Base-by-base conservation (phyloP, 2,329 filamentous ascomycete species). In the Xylaria polymorpha region DNA sequence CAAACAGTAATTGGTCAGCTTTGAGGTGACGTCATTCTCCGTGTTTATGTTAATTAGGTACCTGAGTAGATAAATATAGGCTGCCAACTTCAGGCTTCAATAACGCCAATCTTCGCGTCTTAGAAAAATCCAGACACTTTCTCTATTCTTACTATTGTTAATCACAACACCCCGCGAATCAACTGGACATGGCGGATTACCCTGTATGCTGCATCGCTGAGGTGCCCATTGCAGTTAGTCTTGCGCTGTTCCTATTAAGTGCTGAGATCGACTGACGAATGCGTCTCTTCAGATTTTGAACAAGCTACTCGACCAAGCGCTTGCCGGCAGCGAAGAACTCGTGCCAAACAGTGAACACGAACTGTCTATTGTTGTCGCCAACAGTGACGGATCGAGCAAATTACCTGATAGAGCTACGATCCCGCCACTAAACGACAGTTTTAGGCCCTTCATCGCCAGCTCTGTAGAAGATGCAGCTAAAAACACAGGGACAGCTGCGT, bases 141-240 rank as follows among this genome's bases (percentile, higher is more conserved):
- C 50, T 9, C 25, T 25, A 55, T n/a, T 37, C 25, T 55, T n/a
- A 35, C 18, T 3, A 55, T 15, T 55, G 2, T 37, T 37, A 18
- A n/a, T 37, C 50, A 55, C 50, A 55, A 41, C n/a, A 57, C 53
- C 20, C 18, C 32, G n/a, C 35, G 53, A 43, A 58, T 58, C 18
- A 10, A 44, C 55, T 8, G 7, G 29, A 15, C 57, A 86, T 43
- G 44, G 55, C 44, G n/a, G 84, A 18, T 12, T 60, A 65, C 32
- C 62, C 62, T 29, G 76, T 65, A 8, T 65, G 62, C 44, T 65
- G 62, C 44, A 53, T 65, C 37, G 44, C 56, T 15, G 55, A 89
- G 88, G 76, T 79, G 82, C 32, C 82, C 78, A 0, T 68, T 71
- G 1, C 55, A 43, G 62, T 65, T n/a, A 65, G 62, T 60, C 20